Base-by-base conservation (phyloP, 441 rosid genomes). In the Erodium chrysanthum region DNA sequence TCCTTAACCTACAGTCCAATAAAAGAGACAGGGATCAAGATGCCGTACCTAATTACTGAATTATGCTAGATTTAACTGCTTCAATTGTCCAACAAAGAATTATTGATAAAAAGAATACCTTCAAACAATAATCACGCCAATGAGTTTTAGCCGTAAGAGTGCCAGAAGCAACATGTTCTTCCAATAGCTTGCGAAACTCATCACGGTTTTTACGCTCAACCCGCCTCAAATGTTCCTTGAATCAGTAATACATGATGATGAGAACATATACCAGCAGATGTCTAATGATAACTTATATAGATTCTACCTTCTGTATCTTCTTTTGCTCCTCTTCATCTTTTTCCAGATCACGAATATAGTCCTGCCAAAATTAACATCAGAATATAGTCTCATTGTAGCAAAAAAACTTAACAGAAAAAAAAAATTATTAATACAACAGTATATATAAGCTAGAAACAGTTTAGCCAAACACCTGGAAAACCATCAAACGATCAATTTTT, bases 141-240 rank as follows among this genome's bases (percentile, higher is more conserved):
- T 79, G 85, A 61, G 95, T 87, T 80, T 81, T 94, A 65, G 97
- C 97, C 6, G 86, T 91, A 61, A 94, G 88, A 73, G 76, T 76
- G 74, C 94, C 96, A 68, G 81, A 82, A 58, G 87, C 80, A 68
- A 88, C 86, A 76, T 89, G 92, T 68, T 84, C 96, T 79, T 88
- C 94, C 88, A 94, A 68, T 71, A 94, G 76, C 72, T 88, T 77
- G 64, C 90, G 94, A 73, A 88, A 86, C 50, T 77, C 91, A 73
- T 94, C 97, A 37, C 96, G 97, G 75, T 88, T 91, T 84, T 94
- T 94, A 71, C 97, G 85, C 80, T 94, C 99, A 29, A 86, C 73
- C 64, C 91, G 85, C 78, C 96, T 86, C 77, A 83, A 12, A 81
- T 86, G 92, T 75, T 94, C 99, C 99, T 94, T 80, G 67, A 15